Percentiles rank a stretch among this genome's conserved stretches.
These are phyloP conservation scores for Aspergillus campestris DNA, from an alignment of 495 filamentous ascomycete species.

Conservation along the genomic window DNA sequence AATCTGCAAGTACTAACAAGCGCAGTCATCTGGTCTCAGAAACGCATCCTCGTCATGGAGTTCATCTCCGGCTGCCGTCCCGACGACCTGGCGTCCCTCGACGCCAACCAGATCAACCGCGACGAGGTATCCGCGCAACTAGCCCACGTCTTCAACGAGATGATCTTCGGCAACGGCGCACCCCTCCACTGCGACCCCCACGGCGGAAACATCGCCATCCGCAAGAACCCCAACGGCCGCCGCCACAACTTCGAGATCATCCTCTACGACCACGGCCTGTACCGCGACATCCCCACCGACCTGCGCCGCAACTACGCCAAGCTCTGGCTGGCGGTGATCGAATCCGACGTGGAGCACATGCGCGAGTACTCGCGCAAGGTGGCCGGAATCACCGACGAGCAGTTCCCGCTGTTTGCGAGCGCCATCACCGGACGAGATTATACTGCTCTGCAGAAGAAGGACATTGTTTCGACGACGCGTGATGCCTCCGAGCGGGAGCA, in stretches of 20 bases:
- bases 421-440: conserved; percentile 96
- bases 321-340: conserved; percentile 93
- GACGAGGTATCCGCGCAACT: conserved; percentile 94
- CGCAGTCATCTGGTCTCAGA: conserved; percentile 75
- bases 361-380: conserved; percentile 82
- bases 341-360: conserved; percentile 76
- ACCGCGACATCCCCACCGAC: conserved; percentile 77
- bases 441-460: conserved; percentile 52
- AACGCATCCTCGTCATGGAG: conserved; percentile 92
- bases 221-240: conserved; percentile 52
- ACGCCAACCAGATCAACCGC: conserved; percentile 77
- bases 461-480: conserved; percentile 52
- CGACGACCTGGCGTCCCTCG: conserved; percentile 82
- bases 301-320: conserved; percentile 87
- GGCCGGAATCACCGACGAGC: conserved; percentile 79
- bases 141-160: conserved; percentile 94
- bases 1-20: conserved; percentile 9
- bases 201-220: conserved; percentile 92
- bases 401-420: conserved; percentile 92
- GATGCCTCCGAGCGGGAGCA: conserved; percentile 67
- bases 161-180: conserved; percentile 91
- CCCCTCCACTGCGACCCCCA: conserved; percentile 97
- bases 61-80: conserved; percentile 79
- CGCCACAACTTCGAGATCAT: conserved; percentile 91
- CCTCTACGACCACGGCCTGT: conserved; percentile 96